Evolutionary conservation across 345 rosid species (phyloP).

Genomic region (Hibiscus trionum): DNA sequence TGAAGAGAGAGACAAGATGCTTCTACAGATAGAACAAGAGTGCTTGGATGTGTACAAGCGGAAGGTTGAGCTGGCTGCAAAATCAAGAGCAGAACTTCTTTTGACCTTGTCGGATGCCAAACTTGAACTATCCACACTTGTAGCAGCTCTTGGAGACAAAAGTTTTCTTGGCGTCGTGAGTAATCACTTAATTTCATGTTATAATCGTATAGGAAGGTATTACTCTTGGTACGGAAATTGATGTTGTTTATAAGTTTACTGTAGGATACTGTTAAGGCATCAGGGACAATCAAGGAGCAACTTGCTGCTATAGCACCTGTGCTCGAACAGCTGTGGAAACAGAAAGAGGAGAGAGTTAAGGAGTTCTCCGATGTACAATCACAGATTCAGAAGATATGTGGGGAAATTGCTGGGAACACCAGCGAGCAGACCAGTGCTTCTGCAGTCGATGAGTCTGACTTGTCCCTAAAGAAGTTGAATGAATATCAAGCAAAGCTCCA

Average conservation of each 20-base stretch:
- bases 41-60: constrained; percentile 88
- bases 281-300: constrained; percentile 93
- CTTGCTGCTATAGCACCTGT: constrained; percentile 89
- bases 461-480: constrained; percentile 70
- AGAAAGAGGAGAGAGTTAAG: constrained; percentile 74
- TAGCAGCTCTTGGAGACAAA: constrained; percentile 79
- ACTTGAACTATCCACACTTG: constrained; percentile 65
- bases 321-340: constrained; percentile 85
- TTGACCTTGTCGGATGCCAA: constrained; percentile 79
- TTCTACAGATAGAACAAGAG: constrained; percentile 87
- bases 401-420: constrained; percentile 67
- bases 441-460: constrained; percentile 71
- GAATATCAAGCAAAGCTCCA: constrained; percentile 72
- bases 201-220: not conserved
- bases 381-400: constrained; percentile 82
- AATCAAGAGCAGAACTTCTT: constrained; percentile 81
- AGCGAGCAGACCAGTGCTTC: constrained; percentile 30
- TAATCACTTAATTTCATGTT: constrained; percentile 9
- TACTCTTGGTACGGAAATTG: not conserved
- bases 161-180: constrained; percentile 58
- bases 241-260: not conserved
- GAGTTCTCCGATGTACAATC: constrained; percentile 71
- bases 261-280: constrained; percentile 23
- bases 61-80: constrained; percentile 80
- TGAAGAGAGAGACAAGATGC: constrained; percentile 91